Base-by-base conservation (phyloP, 805 yeast species). In the Jamesozyma gamospora region DNA sequence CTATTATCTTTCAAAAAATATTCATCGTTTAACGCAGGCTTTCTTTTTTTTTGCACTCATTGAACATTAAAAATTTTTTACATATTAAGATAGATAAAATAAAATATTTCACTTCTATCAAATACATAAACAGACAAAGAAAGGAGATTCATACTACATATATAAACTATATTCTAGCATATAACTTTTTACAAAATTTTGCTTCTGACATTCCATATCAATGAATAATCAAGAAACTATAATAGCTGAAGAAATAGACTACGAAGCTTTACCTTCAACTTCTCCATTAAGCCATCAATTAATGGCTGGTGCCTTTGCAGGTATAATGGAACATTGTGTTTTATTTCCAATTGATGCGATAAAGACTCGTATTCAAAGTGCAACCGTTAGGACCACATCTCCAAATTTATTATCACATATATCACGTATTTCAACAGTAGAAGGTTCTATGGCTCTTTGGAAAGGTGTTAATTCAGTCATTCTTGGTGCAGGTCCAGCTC, bases 401-500 rank as follows among this genome's bases (percentile, higher is more conserved):
- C 21, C 32, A 12, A 53, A 47, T 32, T 72, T 90, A 32, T 66
- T 85, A 21, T 68, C 73, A 33, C 77, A 92, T 18, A 77, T 86
- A 34, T 68, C 86, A 17, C 72, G 72, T 50, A 87, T 92, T 41
- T 71, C 84, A n/a, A 73, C 94, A 13, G 70, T 81, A 14, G 97
- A 90, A 60, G 98, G 98, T 2, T 82, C 90, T 5, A 56, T 74
- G 38, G 83, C 95, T 1, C 71, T 92, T 24, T 90, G 96, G 95
- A 72, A 94, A 55, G 98, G 98, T 40, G 84, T 90, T 14, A 79
- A 86, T 18, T 82, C 95, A 1, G 94, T 92, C 43, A 79, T 87
- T 2, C 57, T 90, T 45, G 98, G 98, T 29, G 96, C 98, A n/a
- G 98, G 98, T 6, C 98, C 98, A 2, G 96, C 97, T 3, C 98